These are phyloP conservation scores for Metschnikowia gruessii DNA, from an alignment of 805 yeast genomes.

Conservation along the genomic window DNA sequence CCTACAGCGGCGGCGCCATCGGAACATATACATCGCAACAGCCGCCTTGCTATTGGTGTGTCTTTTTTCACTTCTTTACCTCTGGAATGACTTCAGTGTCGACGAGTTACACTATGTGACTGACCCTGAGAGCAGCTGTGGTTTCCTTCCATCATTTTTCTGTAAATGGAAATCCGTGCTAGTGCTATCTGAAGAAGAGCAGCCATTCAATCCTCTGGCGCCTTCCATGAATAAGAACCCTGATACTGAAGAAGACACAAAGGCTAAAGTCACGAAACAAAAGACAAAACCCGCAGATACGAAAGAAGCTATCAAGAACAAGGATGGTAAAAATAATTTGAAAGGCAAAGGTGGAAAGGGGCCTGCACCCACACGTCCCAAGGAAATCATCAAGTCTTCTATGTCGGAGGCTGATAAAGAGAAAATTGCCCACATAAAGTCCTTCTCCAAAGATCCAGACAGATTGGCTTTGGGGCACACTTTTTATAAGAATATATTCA, in stretches of 20 bases:
- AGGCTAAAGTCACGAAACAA: neutral
- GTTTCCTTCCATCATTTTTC: slow-evolving; percentile 13
- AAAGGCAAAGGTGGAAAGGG: neutral
- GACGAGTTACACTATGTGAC: slow-evolving; percentile 6
- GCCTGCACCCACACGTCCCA: neutral
- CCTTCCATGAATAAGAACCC: neutral
- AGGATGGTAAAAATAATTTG: neutral
- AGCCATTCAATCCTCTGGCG: slow-evolving; percentile 4
- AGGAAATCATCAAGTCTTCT: neutral
- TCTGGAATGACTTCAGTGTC: slow-evolving; percentile 7
- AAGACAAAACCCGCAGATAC: neutral
- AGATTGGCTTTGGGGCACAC: slow-evolving; percentile 33
- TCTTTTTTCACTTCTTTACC: slow-evolving; percentile 9
- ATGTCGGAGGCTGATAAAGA: neutral
- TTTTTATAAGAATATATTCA: slow-evolving; percentile 44
- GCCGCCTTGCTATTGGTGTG: slow-evolving; percentile 7
- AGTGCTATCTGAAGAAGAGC: neutral
- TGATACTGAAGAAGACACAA: neutral
- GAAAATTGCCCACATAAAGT: slow-evolving; percentile 16
- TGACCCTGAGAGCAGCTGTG: slow-evolving; percentile 6
- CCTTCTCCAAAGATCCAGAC: slow-evolving; percentile 6
- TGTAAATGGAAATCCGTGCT: slow-evolving; percentile 6
- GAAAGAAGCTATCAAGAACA: neutral
- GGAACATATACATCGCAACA: slow-evolving; percentile 7
- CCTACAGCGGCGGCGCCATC: slow-evolving; percentile 18